A percentile compares a stretch with the other conserved stretches of the same genome.
These are phyloP conservation scores for Plenodomus biglobosus DNA, from an alignment of 2,329 filamentous ascomycete genomes.

Conservation along the genomic window DNA sequence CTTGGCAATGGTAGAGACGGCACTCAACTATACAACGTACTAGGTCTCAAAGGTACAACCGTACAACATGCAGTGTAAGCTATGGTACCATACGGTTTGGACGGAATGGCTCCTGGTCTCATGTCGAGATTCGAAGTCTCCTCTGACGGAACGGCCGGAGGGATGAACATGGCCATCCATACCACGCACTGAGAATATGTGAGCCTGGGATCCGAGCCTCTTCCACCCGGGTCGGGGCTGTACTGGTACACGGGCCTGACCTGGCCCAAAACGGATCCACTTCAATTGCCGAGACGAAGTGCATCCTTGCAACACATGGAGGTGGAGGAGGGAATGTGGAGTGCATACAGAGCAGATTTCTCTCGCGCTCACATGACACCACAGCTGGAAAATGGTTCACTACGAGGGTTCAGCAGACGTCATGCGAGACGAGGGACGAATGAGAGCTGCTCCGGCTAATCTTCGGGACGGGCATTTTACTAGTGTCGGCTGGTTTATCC, in stretches of 20 bases:
- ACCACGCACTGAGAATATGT: background rate
- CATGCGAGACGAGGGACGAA: conserved; percentile 5
- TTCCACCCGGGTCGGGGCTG: no score
- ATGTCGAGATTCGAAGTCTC: conserved; percentile 49
- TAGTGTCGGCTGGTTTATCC: conserved; percentile 8
- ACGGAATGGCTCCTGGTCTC: conserved; percentile 43
- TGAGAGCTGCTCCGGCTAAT: conserved; percentile 10
- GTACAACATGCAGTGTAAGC: conserved; percentile 33
- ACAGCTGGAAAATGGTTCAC: background rate
- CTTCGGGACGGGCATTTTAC: conserved; percentile 1
- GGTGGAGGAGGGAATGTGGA: conserved; percentile 6
- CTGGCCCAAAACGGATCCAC: background rate
- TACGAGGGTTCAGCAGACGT: conserved; percentile 1
- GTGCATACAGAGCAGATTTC: background rate
- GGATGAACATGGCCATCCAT: conserved; percentile 13
- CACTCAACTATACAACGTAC: conserved; percentile 51
- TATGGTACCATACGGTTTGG: no score
- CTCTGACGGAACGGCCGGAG: conserved; percentile 35
- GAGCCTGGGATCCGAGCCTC: no score
- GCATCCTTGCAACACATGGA: background rate
- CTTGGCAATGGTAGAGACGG: conserved; percentile 56
- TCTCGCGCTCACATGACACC: conserved; percentile 1
- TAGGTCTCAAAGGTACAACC: no score
- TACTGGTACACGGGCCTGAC: no score
- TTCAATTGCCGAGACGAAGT: background rate